Percentiles rank a stretch among this genome's conserved stretches.
Evolutionary conservation across 2,329 filamentous ascomycete genomes (phyloP).

Genomic region (Madurella fahalii): DNA sequence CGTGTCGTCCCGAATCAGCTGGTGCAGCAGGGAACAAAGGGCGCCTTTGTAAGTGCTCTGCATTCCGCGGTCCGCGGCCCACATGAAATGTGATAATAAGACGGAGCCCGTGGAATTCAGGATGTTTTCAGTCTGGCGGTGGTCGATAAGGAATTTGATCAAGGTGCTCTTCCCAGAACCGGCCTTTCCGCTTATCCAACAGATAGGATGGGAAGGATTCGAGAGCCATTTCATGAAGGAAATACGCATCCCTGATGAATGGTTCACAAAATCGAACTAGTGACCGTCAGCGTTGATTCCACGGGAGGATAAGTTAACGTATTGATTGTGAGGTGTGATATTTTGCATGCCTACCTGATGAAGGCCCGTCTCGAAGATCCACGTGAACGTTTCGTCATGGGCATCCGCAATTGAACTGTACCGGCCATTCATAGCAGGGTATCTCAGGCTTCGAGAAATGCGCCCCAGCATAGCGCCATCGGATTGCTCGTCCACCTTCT

Average conservation of each 20-base stretch:
- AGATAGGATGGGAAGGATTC: neutral
- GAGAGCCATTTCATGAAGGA: neutral
- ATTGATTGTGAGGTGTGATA: no score
- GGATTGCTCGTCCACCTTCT: no score
- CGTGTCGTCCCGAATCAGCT: no score
- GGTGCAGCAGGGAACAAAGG: no score
- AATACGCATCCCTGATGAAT: neutral
- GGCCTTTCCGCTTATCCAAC: neutral
- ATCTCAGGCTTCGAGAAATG: neutral
- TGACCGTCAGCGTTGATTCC: neutral
- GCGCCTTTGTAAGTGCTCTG: no score
- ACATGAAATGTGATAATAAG: neutral
- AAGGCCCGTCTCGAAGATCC: neutral
- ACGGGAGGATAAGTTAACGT: no score
- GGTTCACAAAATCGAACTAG: neutral
- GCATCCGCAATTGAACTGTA: neutral
- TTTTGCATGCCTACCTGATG: no score
- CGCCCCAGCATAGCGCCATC: neutral
- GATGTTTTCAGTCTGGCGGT: neutral
- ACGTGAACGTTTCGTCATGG: neutral
- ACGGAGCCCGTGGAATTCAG: neutral
- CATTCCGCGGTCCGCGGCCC: neutral
- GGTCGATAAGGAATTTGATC: neutral
- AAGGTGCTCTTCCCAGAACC: neutral
- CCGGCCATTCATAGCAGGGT: neutral